Percentiles rank a stretch among this genome's conserved stretches.
Conservation (phyloP, 2,329 filamentous ascomycete genomes). For the Xylariaceae sp. region DNA sequence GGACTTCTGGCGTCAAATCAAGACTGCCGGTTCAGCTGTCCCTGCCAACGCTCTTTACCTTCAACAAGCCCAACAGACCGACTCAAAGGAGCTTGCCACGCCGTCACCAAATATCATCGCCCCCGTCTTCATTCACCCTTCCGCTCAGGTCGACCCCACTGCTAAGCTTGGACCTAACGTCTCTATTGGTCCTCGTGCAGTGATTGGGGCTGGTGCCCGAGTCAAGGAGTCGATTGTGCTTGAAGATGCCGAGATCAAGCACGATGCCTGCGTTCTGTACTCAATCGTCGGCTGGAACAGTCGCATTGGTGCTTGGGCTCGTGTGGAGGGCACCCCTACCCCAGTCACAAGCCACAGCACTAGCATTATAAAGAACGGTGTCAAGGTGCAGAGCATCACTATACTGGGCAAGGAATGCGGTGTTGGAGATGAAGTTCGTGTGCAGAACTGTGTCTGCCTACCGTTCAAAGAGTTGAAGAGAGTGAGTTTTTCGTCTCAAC, state of each 20-base stretch:
- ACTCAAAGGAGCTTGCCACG: constrained; percentile 73
- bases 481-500: constrained; percentile 50
- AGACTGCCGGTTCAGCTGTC: constrained; percentile 94
- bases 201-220: constrained; percentile 79
- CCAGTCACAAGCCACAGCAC: constrained; percentile 84
- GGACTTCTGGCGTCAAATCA: constrained; percentile 99
- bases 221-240: constrained; percentile 95
- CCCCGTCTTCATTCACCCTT: constrained; percentile 92
- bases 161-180: constrained; percentile 97
- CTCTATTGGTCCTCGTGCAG: constrained; percentile 83
- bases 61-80: constrained; percentile 82
- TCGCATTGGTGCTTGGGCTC: constrained; percentile 94
- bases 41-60: constrained; percentile 96
- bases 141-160: constrained; percentile 83
- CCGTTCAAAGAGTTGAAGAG: constrained; percentile 98
- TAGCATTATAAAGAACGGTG: constrained; percentile 92
- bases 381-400: constrained; percentile 98
- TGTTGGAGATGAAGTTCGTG: constrained; percentile 88
- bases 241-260: constrained; percentile 92
- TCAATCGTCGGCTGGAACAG: constrained; percentile 97
- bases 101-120: constrained; percentile 84
- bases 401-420: constrained; percentile 94
- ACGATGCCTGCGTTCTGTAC: constrained; percentile 92
- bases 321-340: constrained; percentile 91
- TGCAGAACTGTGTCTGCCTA: constrained; percentile 96